Conservation (phyloP, 2,329 filamentous ascomycete genomes). For the Coniochaeta hoffmannii region DNA sequence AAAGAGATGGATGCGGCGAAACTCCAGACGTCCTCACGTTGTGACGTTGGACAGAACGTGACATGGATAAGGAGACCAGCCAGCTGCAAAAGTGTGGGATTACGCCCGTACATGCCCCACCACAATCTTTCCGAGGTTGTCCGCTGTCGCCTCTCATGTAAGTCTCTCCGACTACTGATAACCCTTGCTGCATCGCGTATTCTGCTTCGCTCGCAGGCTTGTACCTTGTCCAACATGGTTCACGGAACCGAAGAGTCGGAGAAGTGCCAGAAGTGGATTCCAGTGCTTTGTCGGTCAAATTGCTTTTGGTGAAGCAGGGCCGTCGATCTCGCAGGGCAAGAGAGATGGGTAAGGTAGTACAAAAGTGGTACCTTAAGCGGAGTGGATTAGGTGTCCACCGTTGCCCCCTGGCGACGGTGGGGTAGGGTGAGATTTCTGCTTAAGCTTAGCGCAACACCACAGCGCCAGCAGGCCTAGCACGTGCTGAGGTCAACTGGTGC, state of each 20-base stretch:
- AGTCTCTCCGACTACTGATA: not conserved
- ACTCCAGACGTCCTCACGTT: not conserved
- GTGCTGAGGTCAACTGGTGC: too few relatives aligned
- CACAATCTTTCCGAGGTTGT: not conserved
- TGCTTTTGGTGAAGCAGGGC: too few relatives aligned
- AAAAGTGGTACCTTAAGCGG: too few relatives aligned
- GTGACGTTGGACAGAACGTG: not conserved
- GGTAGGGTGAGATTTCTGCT: too few relatives aligned
- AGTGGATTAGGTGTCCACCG: too few relatives aligned
- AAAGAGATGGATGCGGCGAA: not conserved
- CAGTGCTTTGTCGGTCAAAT: not conserved
- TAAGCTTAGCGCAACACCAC: too few relatives aligned
- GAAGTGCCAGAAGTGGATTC: not conserved
- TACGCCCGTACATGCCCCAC: not conserved
- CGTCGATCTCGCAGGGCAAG: too few relatives aligned
- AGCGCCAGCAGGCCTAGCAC: too few relatives aligned
- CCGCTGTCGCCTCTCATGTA: not conserved
- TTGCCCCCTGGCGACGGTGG: too few relatives aligned
- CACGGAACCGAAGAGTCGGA: not conserved
- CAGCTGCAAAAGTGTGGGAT: not conserved
- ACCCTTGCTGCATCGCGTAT: not conserved
- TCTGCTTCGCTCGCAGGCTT: too few relatives aligned
- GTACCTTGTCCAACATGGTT: not conserved
- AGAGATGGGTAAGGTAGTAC: too few relatives aligned
- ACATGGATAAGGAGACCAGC: not conserved